Percentiles rank a stretch among this genome's conserved stretches.
These are phyloP conservation scores for Xylaria sp. DNA, from an alignment of 2,329 filamentous ascomycete genomes.

Conservation along the genomic window DNA sequence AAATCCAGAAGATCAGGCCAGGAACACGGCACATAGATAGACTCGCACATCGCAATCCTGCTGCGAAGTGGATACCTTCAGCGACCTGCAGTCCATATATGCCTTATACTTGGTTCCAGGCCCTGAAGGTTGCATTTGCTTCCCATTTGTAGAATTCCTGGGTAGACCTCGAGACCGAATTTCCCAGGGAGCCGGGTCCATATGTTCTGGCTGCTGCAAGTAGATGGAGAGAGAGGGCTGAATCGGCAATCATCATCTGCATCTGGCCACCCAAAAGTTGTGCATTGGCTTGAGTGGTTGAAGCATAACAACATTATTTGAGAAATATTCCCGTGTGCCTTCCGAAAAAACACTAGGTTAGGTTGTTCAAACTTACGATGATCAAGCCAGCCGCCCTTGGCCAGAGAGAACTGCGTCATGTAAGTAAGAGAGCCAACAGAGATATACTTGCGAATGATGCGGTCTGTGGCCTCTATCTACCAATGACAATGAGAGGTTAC, in stretches of 20 bases:
- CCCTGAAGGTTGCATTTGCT: not conserved
- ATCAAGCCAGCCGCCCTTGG: not conserved
- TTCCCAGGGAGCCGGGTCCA: not conserved
- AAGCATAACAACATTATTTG: not conserved
- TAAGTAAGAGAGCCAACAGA: not conserved
- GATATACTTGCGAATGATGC: not conserved
- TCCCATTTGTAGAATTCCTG: not conserved
- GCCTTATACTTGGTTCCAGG: not conserved
- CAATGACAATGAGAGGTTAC: slow-evolving; percentile 4
- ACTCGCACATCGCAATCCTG: not conserved
- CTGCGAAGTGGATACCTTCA: not conserved
- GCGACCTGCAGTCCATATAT: not conserved
- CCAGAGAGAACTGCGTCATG: not conserved
- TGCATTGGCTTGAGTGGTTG: not conserved
- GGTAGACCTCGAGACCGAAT: not conserved
- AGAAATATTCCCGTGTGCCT: not conserved
- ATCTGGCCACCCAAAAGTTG: not conserved
- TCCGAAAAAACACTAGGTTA: not conserved
- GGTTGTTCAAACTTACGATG: not conserved
- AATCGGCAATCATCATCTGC: no score
- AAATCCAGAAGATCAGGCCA: not conserved
- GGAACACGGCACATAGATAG: not conserved
- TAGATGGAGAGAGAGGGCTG: not conserved
- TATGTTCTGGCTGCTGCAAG: not conserved
- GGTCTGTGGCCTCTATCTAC: slow-evolving; percentile 5